Evolutionary conservation across 23 red algal genomes (phyloP), one percentile per base, ranked within the genome.

Genomic region (Gracilaria gracilis): DNA sequence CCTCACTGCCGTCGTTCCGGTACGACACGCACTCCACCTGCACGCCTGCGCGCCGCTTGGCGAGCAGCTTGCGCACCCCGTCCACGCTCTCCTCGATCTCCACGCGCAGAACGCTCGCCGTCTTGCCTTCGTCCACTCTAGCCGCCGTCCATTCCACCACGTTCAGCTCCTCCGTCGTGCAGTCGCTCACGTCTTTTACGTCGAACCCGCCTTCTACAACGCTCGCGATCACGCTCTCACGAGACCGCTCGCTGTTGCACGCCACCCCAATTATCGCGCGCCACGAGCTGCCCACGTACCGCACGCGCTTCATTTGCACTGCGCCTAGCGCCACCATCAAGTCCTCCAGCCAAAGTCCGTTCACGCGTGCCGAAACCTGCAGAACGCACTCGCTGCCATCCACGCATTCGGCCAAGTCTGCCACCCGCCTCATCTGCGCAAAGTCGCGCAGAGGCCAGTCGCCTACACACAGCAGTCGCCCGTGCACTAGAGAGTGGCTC

Each of bases 321-420:
- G 59, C 55, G 9, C 42, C 81, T 61, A 85, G 64, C 81, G 31
- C 81, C 61, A 25, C 71, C 61, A 85, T 85, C 81, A 85, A 48
- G 15, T 71, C 81, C 27, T 69, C 81, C 28, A 85, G 32, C 40
- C 32, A 65, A 2, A 33, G 16, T 17, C 34, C 81, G 32, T n/a
- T 38, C 37, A 48, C 61, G 6, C 58, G n/a, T 23, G 54, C 46
- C 36, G 59, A 65, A n/a, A 50, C 65, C 61, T 69, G 28, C 55
- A 65, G 40, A 55, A 85, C 29, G 27, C 81, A 85, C 38, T 50
- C 24, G 28, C 61, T 85, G 61, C 81, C 59, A 17, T 69, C 81
- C 29, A 47, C 61, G 37, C 46, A 15, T 36, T 69, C 59, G 20
- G 59, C 65, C 25, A 66, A 32, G 31, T 69, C 65, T 33, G 59